Evolutionary conservation across 2,329 filamentous ascomycete species (phyloP).

Genomic region (Fusarium ambrosium): DNA sequence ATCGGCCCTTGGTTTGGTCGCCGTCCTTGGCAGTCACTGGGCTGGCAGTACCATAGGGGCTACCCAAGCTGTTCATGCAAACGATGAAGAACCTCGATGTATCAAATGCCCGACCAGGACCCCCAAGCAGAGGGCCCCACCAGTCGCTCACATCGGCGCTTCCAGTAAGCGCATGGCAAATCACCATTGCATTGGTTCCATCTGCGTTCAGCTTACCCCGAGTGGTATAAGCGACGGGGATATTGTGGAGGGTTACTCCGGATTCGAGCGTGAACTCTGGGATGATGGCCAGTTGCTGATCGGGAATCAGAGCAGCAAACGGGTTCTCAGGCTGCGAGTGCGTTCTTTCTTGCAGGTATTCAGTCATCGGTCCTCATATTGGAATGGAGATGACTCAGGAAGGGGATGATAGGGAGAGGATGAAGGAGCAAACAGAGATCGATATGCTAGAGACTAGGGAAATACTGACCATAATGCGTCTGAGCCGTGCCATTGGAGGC

Average conservation of each 20-base stretch:
- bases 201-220: constrained; percentile 71
- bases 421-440: not conserved
- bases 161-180: constrained; percentile 88
- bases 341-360: constrained; percentile 76
- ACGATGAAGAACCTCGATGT: constrained; percentile 86
- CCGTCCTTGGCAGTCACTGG: constrained; percentile 91
- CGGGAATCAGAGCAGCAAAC: constrained; percentile 85
- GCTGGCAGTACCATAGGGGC: constrained; percentile 88
- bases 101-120: constrained; percentile 84
- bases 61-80: constrained; percentile 88
- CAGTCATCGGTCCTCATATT: constrained; percentile 64
- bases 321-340: constrained; percentile 89
- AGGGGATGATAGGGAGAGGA: not conserved
- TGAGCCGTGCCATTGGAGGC: constrained; percentile 33
- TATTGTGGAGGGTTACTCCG: constrained; percentile 84
- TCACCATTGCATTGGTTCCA: constrained; percentile 78
- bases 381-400: not conserved
- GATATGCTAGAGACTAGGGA: not conserved
- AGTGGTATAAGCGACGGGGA: constrained; percentile 77
- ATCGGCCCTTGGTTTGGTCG: constrained; percentile 78
- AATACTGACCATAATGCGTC: constrained; percentile 51
- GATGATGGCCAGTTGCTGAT: constrained; percentile 88
- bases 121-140: constrained; percentile 88
- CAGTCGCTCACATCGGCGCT: constrained; percentile 88
- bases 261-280: constrained; percentile 95